phyloP scores from a whole-genome alignment of 2,329 filamentous ascomycete species.

The Chrysoporthe puriensis region DNA sequence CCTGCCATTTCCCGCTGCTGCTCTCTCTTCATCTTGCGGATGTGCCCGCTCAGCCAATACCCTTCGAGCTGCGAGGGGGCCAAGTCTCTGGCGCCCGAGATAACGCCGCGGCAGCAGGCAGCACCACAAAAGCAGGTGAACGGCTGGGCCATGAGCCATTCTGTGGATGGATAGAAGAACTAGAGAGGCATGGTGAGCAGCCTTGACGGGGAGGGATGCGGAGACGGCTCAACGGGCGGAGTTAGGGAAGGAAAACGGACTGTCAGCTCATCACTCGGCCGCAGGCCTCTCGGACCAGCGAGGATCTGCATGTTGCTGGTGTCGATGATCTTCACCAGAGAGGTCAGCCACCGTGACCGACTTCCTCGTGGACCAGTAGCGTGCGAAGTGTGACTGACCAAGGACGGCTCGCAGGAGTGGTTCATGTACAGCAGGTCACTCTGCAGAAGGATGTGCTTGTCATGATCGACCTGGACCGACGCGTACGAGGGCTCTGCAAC shows the following conservation, averaged over 20 bases:
- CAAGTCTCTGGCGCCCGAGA: constrained; percentile 68
- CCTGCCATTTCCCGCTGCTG: constrained; percentile 29
- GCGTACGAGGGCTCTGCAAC: constrained; percentile 62
- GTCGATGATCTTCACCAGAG: constrained; percentile 58
- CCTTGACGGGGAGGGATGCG: background rate
- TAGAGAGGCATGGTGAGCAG: constrained; percentile 31
- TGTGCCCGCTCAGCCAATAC: constrained; percentile 66
- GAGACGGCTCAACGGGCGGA: too few relatives aligned
- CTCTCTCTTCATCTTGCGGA: constrained; percentile 58
- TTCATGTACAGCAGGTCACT: constrained; percentile 70
- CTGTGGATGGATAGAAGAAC: constrained; percentile 78
- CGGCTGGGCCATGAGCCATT: constrained; percentile 74
- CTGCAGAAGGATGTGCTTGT: constrained; percentile 65
- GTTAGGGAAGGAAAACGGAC: constrained; percentile 37
- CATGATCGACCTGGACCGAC: constrained; percentile 62
- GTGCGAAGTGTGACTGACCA: constrained; percentile 48
- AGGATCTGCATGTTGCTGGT: constrained; percentile 59
- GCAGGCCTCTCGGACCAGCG: constrained; percentile 59
- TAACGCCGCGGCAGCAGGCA: constrained; percentile 61
- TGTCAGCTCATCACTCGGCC: constrained; percentile 61
- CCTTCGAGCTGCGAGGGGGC: constrained; percentile 54
- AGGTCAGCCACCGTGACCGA: background rate
- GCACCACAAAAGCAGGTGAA: constrained; percentile 68
- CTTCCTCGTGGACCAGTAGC: background rate
- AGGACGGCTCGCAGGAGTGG: constrained; percentile 68